Conservation (phyloP, 2,329 filamentous ascomycete species). For the Herpotrichia juniperi region DNA sequence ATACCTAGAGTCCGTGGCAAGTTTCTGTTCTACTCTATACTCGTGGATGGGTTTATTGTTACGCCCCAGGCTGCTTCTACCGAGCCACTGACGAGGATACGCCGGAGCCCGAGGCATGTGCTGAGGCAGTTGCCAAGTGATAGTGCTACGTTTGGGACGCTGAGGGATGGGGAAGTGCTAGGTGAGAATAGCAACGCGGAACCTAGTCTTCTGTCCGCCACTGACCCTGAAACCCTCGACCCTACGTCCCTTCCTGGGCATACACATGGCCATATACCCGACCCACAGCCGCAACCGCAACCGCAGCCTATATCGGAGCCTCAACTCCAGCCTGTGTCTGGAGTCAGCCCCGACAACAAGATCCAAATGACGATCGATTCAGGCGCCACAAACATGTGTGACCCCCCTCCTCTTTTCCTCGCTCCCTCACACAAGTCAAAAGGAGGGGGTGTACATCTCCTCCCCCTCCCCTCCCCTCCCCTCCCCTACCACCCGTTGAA, state of each 20-base stretch:
- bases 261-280: too few species aligned
- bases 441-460: too few species aligned
- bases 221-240: too few species aligned
- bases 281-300: too few species aligned
- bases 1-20: slow-evolving; percentile 12
- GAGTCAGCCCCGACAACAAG: too few species aligned
- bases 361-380: slow-evolving; percentile 30
- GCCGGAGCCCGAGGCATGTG: background rate
- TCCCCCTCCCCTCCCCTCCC: background rate
- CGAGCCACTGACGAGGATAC: background rate
- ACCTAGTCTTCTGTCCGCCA: too few species aligned
- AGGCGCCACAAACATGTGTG: slow-evolving; percentile 29
- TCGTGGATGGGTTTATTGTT: slow-evolving; percentile 30
- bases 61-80: slow-evolving; percentile 7
- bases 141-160: too few species aligned
- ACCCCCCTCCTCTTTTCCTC: slow-evolving; percentile 13
- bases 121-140: background rate
- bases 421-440: too few species aligned
- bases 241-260: background rate
- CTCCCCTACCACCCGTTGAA: background rate
- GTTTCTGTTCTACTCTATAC: slow-evolving; percentile 34
- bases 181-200: too few species aligned
- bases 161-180: too few species aligned
- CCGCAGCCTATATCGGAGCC: too few species aligned
- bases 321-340: too few species aligned